These are phyloP conservation scores for Fusarium caatingaense DNA, from an alignment of 2,329 filamentous ascomycete genomes.

Conservation along the genomic window DNA sequence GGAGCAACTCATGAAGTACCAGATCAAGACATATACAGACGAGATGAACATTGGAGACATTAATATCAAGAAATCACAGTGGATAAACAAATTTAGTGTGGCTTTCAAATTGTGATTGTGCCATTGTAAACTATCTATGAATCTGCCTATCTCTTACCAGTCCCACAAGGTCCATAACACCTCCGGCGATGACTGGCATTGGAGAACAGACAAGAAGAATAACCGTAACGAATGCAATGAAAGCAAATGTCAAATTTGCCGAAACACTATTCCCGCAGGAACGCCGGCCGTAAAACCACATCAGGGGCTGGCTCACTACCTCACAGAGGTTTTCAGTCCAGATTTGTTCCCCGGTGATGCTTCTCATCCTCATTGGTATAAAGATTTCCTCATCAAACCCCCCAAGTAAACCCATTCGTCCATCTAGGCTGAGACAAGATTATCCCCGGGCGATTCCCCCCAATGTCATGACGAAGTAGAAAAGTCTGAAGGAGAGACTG, in stretches of 20 bases:
- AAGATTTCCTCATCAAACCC: constrained; percentile 45
- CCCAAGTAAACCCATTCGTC: constrained; percentile 42
- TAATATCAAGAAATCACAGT: not conserved
- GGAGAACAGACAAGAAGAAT: constrained; percentile 27
- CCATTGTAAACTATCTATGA: constrained; percentile 50
- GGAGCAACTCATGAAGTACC: not conserved
- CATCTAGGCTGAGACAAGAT: constrained; percentile 47
- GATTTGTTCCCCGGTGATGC: constrained; percentile 38
- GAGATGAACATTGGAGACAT: not conserved
- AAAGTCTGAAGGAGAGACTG: constrained; percentile 54
- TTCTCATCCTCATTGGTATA: constrained; percentile 49
- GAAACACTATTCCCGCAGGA: constrained; percentile 44
- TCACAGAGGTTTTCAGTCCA: constrained; percentile 43
- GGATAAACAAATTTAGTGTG: not conserved
- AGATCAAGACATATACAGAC: not conserved
- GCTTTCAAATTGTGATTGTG: constrained; percentile 46
- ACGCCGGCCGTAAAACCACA: constrained; percentile 45
- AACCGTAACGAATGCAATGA: constrained; percentile 45
- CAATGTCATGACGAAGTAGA: constrained; percentile 48
- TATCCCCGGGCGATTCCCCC: constrained; percentile 42
- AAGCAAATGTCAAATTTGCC: constrained; percentile 50
- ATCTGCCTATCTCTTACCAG: constrained; percentile 27
- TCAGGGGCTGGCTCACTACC: constrained; percentile 39
- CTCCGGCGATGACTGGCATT: constrained; percentile 3
- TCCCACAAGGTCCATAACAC: not conserved